Evolutionary conservation across 345 rosid species (phyloP).

Genomic region (Eucalyptus tenuipes): DNA sequence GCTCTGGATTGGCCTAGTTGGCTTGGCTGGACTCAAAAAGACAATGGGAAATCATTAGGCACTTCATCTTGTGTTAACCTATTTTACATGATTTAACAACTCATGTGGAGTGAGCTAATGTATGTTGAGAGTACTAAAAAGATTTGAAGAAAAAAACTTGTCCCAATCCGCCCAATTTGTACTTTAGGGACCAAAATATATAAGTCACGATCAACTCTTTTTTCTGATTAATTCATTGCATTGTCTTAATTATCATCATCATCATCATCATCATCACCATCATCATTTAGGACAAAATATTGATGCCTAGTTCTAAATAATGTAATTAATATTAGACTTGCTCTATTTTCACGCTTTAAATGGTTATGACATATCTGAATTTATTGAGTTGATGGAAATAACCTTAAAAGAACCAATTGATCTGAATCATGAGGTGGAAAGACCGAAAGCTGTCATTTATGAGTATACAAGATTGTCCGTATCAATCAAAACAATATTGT

Average conservation of each 20-base stretch:
- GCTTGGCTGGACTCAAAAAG: rapidly evolving
- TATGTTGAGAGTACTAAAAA: rapidly evolving
- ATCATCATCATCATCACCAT: too few species aligned
- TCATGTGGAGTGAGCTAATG: not conserved
- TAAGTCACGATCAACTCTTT: not conserved
- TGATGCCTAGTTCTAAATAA: not conserved
- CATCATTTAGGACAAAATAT: not conserved
- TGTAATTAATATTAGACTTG: not conserved
- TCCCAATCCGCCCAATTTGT: not conserved
- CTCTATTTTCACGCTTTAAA: not conserved
- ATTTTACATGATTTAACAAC: rapidly evolving
- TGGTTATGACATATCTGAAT: not conserved
- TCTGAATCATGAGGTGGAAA: not conserved
- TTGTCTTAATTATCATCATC: too few species aligned
- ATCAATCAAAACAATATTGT: too few species aligned
- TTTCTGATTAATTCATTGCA: rapidly evolving
- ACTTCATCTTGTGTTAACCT: too few species aligned
- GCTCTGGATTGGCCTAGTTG: not conserved
- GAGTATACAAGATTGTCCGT: not conserved
- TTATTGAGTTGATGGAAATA: not conserved
- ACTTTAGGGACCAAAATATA: not conserved
- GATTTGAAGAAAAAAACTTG: not conserved
- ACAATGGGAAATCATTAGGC: too few species aligned
- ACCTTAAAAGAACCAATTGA: not conserved
- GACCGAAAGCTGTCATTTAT: not conserved